Base-by-base conservation (phyloP, 768 basidiomycete species). In the Mycena filopes region DNA sequence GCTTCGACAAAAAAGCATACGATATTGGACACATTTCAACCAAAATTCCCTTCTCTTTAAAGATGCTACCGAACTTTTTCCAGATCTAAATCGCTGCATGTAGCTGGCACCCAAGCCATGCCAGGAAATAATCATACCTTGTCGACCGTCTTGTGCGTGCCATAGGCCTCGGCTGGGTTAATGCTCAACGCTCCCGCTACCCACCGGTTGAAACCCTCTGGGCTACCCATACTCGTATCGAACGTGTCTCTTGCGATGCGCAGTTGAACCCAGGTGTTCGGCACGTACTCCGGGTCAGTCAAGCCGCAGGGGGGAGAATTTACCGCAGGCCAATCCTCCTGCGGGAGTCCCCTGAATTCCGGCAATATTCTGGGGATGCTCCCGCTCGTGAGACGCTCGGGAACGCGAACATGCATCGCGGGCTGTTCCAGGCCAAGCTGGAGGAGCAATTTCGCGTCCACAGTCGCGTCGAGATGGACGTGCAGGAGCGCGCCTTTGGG, bases 1-100 rank as follows among this genome's bases (percentile, higher is more conserved):
- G 20, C 28, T 18, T 9, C 20, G 47, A 46, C 29, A 29, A 51
- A 55, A 55, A 63, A 20, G 63, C 38, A 21, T 82, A 92, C 90
- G 91, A 93, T 66, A 93, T 91, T 12, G 92, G 92, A 73, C 92
- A 93, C 38, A 92, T 83, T 77, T 94, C 93, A n/a, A 93, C 70
- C 1, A 87, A 83, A 63, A 94, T 89, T 6, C 79, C 81, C 55
- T 80, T 81, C 66, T 91, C 84, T 49, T 83, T 40, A 66, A 88
- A 88, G 0, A 84, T 87, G 70, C 79, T 86, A n/a, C 71, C 66
- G 71, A n/a, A 94, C 93, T 91, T 91, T 41, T 85, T 73, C 92
- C 92, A 93, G 49, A 93, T 93, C 91, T 92, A 60, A 43, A 15
- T 38, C n/a, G 31, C n/a, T n/a, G n/a, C n/a, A 28, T 56, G 51